Percentiles rank a stretch among this genome's conserved stretches.
Evolutionary conservation across 306 rosid species (phyloP).

Genomic region (Dalbergia cultrata): DNA sequence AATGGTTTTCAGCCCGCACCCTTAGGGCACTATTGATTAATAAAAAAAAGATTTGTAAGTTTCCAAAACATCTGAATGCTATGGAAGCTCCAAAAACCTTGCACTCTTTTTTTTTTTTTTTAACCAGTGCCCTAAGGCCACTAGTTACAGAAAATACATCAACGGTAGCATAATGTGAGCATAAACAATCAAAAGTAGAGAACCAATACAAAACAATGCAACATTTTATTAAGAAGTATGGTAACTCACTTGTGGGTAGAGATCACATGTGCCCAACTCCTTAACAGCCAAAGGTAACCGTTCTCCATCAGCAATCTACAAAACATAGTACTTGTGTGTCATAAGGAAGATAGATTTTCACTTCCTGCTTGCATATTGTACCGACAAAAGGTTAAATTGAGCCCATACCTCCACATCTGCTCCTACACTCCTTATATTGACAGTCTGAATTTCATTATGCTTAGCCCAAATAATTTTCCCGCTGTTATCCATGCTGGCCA

Average conservation of each 20-base stretch:
- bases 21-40: background rate
- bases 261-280: conserved; percentile 99
- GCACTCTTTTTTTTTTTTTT: background rate
- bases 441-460: conserved; percentile 98
- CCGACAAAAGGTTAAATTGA: conserved; percentile 28
- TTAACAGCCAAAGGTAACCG: conserved; percentile 93
- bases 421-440: conserved; percentile 93
- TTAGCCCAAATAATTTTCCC: conserved; percentile 99
- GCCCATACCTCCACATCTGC: conserved; percentile 87
- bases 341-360: conserved; percentile 36
- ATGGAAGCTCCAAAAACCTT: background rate
- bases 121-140: background rate
- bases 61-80: background rate
- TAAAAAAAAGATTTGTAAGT: background rate
- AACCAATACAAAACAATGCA: conserved; percentile 30
- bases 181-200: conserved; percentile 19
- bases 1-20: background rate
- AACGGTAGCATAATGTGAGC: background rate
- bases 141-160: too few relatives aligned
- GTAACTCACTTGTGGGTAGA: conserved; percentile 90
- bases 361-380: background rate
- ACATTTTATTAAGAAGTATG: conserved; percentile 38
- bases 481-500: conserved; percentile 98
- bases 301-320: conserved; percentile 95
- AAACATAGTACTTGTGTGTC: conserved; percentile 44